These are phyloP conservation scores for Suaeda aralocaspica DNA, from an alignment of 148 eudicot genomes.

Conservation along the genomic window DNA sequence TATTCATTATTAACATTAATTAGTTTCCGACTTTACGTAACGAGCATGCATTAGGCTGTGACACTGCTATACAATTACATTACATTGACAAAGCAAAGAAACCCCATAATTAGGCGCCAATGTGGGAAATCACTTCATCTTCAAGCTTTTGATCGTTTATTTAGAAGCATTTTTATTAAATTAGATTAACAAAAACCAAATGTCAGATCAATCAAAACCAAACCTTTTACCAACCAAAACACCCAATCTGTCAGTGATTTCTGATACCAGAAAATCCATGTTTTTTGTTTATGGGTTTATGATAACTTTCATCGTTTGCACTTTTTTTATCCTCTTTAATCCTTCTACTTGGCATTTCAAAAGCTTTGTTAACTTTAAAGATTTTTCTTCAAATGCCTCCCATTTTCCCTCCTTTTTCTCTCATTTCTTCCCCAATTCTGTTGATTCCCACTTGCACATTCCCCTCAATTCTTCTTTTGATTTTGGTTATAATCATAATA, in stretches of 20 bases:
- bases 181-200: slow-evolving; percentile 3
- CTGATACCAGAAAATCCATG: slow-evolving; percentile 26
- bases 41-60: no score
- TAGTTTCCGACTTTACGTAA: no score
- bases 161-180: background rate
- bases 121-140: background rate
- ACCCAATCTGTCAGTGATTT: slow-evolving; percentile 7
- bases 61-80: background rate
- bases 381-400: slow-evolving; percentile 20
- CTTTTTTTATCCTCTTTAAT: slow-evolving; percentile 35
- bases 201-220: slow-evolving; percentile 18
- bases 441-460: background rate
- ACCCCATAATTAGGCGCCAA: background rate
- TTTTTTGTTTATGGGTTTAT: slow-evolving; percentile 36
- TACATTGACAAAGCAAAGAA: background rate
- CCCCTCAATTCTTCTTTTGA: background rate
- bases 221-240: slow-evolving; percentile 2
- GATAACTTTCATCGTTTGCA: slow-evolving; percentile 32
- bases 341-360: slow-evolving; percentile 28
- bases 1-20: no score
- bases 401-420: slow-evolving; percentile 33
- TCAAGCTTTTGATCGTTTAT: background rate
- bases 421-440: slow-evolving; percentile 32
- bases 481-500: background rate
- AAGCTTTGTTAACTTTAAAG: slow-evolving; percentile 16